Base-by-base conservation (phyloP, 306 rosid genomes). In the Geum urbanum region DNA sequence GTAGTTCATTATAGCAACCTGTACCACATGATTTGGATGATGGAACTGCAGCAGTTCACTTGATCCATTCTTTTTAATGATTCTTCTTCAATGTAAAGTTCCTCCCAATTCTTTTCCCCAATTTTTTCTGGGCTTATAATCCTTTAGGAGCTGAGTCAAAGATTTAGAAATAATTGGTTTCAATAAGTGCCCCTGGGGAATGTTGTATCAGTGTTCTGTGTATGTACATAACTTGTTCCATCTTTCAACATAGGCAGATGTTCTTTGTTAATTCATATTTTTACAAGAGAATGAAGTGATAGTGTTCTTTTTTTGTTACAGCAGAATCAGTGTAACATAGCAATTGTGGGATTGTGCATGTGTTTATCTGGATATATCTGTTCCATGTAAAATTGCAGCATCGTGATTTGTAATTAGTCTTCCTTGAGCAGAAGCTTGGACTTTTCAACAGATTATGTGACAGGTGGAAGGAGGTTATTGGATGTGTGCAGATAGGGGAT, bases 11-110 rank as follows among this genome's bases (percentile, higher is more conserved):
- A 32, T 16, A 43, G 7, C 35, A 11, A 55, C 64, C 20, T 44
- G n/a, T 45, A 24, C 45, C 66, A 70, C 55, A 73, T 16, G 27
- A 48, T 14, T 22, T 44, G 74, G 74, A 44, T 32, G 53, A 53
- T 53, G 73, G 72, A 67, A 39, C 70, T 65, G 75, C 70, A 58
- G 14, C 35, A 35, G 46, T 48, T 78, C 82, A 69, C 77, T 73
- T 67, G 6, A 81, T 84, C 85, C 80, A 78, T 92, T 89, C 60
- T 64, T 77, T 27, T 68, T 68, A 82, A 73, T 62, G 48, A 82
- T 81, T 85, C 82, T 87, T 86, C 32, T 27, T 27, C 76, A 0
- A 77, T 95, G 87, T 83, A 84, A 86, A 87, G 87, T 77, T 72
- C 67, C 27, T 73, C 69, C 67, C 82, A 58, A 40, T 70, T 81